phyloP scores from a whole-genome alignment of 208 protist genomes.

The Trypanosoma conorhini region DNA sequence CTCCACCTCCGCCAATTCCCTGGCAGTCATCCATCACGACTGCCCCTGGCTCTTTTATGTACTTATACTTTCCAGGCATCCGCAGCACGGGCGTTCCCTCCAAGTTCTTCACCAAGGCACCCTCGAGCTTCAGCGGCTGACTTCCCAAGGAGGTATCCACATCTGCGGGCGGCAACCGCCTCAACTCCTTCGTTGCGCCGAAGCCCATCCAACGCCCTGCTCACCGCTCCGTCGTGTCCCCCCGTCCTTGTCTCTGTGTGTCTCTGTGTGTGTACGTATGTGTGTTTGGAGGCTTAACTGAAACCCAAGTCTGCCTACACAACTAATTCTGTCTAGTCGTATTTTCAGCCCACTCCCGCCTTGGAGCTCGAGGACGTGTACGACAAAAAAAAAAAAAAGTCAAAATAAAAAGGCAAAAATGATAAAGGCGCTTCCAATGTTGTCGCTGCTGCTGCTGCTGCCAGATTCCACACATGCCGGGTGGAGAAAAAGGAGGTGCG shows the following conservation, averaged over 20 bases:
- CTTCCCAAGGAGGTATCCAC: not conserved
- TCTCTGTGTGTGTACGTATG: no score
- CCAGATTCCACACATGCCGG: no score
- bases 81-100: not conserved
- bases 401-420: not conserved
- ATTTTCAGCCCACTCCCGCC: not conserved
- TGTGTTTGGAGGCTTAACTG: not conserved
- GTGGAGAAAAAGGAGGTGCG: not conserved
- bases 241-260: not conserved
- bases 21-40: conserved; percentile 66
- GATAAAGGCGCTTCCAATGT: not conserved
- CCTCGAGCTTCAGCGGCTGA: not conserved
- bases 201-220: conserved; percentile 7
- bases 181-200: not conserved
- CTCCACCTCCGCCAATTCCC: conserved; percentile 9
- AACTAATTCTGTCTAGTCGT: not conserved
- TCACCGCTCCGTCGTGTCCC: not conserved
- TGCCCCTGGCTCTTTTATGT: conserved; percentile 76
- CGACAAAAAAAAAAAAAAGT: not conserved
- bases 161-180: not conserved
- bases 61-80: conserved; percentile 80
- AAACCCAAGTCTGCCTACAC: not conserved
- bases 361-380: not conserved
- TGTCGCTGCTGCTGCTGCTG: not conserved
- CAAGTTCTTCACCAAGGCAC: not conserved